Evolutionary conservation across 2,329 filamentous ascomycete genomes (phyloP), one percentile per base, ranked within the genome.

Genomic region (Podosphaera xanthii): DNA sequence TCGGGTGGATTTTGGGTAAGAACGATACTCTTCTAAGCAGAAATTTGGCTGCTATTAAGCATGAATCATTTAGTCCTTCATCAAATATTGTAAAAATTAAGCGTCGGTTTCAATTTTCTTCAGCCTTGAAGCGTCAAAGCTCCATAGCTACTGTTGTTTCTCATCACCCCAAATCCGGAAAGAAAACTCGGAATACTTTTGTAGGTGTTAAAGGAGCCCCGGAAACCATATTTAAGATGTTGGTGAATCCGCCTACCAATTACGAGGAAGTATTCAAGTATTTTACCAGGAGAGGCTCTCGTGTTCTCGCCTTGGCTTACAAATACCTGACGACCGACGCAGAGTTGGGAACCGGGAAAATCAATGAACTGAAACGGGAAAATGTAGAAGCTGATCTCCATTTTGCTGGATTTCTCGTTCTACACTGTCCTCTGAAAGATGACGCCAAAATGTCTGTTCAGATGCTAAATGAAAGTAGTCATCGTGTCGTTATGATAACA

Each of bases 241-340:
- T 98, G 62, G 78, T 87, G 42, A 78, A 84, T 40, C 80, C 88
- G 8, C 92, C 92, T 6, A 77, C 81, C 1, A 82, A 94, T 69
- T 98, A 98, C 68, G 92, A 98, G 70, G 92, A 97, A 73, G 98
- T 92, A 0, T 98, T 83, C 79, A 98, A 97, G 72, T 88, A 95
- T 73, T 98, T 97, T 68, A 97, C 91, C 59, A 82, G 92, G 63
- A 94, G 94, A 66, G 92, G 92, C 65, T 94, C 89, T 50, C 86
- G 92, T 75, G 92, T 98, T 12, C 78, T 98, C 44, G 88, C 91
- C 55, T 79, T 98, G 49, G 92, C 86, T 44, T 97, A 94, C 76
- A 96, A 96, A 75, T 89, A 90, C 69, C 77, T 98, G 12, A 84
- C 88, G 1, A 75, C 78, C 2, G 88, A 94, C 50, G 78, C 81